These are phyloP conservation scores for Sedum album DNA, from an alignment of 164 flowering plant species.

Conservation along the genomic window DNA sequence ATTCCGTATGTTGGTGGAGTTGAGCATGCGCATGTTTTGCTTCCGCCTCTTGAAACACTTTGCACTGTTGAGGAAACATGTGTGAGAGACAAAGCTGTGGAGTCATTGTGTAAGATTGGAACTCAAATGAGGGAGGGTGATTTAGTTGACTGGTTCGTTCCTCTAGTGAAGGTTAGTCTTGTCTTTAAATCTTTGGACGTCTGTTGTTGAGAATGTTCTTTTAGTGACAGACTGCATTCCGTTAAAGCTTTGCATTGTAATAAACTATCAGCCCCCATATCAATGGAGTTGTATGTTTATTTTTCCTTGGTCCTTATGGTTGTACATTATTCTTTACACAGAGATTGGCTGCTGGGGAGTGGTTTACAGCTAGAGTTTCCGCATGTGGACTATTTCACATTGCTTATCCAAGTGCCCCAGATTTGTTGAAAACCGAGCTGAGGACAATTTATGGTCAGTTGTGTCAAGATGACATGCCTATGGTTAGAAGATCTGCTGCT, in stretches of 20 bases:
- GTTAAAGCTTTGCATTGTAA: not conserved
- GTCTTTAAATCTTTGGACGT: not conserved
- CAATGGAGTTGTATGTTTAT: not conserved
- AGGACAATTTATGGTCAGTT: slow-evolving; percentile 70
- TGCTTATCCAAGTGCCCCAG: slow-evolving; percentile 95
- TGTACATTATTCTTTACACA: slow-evolving; percentile 16
- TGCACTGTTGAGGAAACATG: slow-evolving; percentile 96
- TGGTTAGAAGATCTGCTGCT: slow-evolving; percentile 98
- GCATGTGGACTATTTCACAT: slow-evolving; percentile 95
- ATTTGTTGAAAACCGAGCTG: slow-evolving; percentile 62
- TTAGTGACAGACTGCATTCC: not conserved
- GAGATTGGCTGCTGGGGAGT: slow-evolving; percentile 97
- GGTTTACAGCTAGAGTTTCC: slow-evolving; percentile 98
- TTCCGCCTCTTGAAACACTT: slow-evolving; percentile 82
- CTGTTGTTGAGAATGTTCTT: not conserved
- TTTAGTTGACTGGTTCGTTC: slow-evolving; percentile 78
- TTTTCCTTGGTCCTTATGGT: not conserved
- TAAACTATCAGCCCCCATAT: not conserved
- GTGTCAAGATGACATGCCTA: slow-evolving; percentile 99
- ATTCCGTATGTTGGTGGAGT: slow-evolving; percentile 96
- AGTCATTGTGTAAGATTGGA: slow-evolving; percentile 92
- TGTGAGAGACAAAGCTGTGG: slow-evolving; percentile 95
- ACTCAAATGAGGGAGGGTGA: slow-evolving; percentile 89
- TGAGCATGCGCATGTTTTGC: slow-evolving; percentile 78
- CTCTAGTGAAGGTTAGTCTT: slow-evolving; percentile 68